Evolutionary conservation across 2,329 filamentous ascomycete genomes (phyloP).

Genomic region (Teratosphaeria nubilosa): DNA sequence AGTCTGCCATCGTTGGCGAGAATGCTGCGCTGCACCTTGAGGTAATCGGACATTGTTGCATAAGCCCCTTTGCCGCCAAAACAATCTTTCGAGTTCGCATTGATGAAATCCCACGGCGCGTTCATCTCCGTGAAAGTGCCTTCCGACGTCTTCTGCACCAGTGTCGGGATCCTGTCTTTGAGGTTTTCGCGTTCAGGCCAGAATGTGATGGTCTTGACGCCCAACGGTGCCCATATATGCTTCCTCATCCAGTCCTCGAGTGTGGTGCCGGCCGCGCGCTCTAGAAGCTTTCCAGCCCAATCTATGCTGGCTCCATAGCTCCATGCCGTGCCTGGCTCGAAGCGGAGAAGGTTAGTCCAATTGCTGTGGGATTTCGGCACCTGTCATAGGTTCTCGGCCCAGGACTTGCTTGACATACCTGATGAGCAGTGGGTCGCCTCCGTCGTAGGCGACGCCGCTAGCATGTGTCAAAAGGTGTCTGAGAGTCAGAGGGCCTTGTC

Average conservation of each 20-base stretch:
- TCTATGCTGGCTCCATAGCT: conserved; percentile 41
- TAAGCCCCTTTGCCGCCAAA: conserved; percentile 26
- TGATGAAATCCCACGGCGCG: conserved; percentile 9
- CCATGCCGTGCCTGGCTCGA: conserved; percentile 44
- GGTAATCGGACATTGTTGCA: conserved; percentile 30
- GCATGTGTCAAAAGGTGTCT: conserved; percentile 43
- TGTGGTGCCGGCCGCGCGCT: conserved; percentile 34
- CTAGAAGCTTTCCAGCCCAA: conserved; percentile 45
- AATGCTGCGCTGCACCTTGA: conserved; percentile 38
- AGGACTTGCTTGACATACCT: conserved; percentile 10
- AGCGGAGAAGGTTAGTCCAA: conserved; percentile 38
- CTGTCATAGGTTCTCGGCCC: conserved; percentile 7
- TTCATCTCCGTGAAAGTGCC: conserved; percentile 12
- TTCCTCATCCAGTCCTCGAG: conserved; percentile 37
- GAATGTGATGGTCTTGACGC: conserved; percentile 27
- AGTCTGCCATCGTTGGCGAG: conserved; percentile 41
- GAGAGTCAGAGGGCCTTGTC: conserved; percentile 39
- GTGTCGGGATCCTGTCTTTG: conserved; percentile 10
- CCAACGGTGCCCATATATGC: conserved; percentile 37
- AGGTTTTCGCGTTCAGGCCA: conserved; percentile 13
- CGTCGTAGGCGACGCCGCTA: conserved; percentile 40
- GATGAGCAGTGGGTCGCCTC: conserved; percentile 27
- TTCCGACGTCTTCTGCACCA: conserved; percentile 12
- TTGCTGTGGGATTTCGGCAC: conserved; percentile 30
- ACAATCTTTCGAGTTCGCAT: conserved; percentile 19